Evolutionary conservation across 805 yeast genomes (phyloP).

Genomic region (Candida xiaguanensis): DNA sequence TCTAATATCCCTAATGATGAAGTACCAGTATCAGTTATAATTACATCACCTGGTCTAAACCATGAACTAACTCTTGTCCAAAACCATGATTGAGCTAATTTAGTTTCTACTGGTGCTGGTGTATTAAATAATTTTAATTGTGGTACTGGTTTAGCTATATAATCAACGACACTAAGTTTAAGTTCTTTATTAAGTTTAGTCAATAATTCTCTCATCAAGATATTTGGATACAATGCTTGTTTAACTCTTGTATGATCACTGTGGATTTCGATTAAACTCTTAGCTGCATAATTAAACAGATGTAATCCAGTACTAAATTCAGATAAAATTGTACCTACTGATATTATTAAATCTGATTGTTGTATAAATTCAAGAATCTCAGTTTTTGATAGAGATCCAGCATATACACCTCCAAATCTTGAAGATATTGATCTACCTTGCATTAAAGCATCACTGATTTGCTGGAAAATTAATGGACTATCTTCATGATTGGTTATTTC

Average conservation of each 20-base stretch:
- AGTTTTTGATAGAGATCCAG: constrained; percentile 35
- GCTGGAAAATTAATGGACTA: constrained; percentile 22
- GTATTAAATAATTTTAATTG: constrained; percentile 42
- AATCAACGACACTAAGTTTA: constrained; percentile 37
- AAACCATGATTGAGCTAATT: constrained; percentile 58
- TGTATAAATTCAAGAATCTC: constrained; percentile 35
- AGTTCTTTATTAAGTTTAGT: constrained; percentile 34
- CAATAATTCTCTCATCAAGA: constrained; percentile 44
- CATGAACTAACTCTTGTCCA: constrained; percentile 64
- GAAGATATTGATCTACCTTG: constrained; percentile 18
- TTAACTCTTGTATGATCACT: constrained; percentile 38
- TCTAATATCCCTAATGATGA: constrained; percentile 70
- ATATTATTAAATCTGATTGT: constrained; percentile 33
- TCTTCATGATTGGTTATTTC: constrained; percentile 16
- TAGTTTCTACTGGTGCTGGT: constrained; percentile 28
- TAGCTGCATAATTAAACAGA: constrained; percentile 37
- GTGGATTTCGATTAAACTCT: constrained; percentile 38
- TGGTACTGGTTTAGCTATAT: constrained; percentile 56
- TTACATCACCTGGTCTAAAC: constrained; percentile 63
- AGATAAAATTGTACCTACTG: constrained; percentile 36
- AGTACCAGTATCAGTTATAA: constrained; percentile 72
- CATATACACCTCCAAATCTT: constrained; percentile 38
- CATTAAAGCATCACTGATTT: constrained; percentile 19
- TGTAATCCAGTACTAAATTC: constrained; percentile 41
- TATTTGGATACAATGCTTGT: constrained; percentile 39